Percentiles rank a stretch among this genome's conserved stretches.
Evolutionary conservation across 768 basidiomycete species (phyloP).

Genomic region (Mycena indigotica): DNA sequence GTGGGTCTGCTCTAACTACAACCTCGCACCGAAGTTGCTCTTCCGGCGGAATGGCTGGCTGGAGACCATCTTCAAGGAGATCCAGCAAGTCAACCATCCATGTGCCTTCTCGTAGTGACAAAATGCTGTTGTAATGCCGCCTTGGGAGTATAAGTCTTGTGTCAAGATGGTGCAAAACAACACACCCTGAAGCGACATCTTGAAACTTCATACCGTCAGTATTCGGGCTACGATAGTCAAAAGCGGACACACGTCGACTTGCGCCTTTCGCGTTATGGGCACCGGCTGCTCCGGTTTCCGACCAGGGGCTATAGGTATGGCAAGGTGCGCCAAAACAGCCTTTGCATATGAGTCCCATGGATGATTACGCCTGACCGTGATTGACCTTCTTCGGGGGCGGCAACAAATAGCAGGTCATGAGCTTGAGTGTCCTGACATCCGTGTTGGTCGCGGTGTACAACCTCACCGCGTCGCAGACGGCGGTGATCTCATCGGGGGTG

Average conservation of each 20-base stretch:
- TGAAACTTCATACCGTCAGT: constrained; percentile 50
- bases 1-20: constrained; percentile 66
- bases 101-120: constrained; percentile 49
- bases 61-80: constrained; percentile 62
- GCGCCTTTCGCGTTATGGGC: constrained; percentile 68
- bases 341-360: neutral
- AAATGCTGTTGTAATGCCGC: constrained; percentile 55
- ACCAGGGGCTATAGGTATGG: constrained; percentile 69
- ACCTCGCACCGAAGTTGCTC: constrained; percentile 78
- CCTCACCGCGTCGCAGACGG: constrained; percentile 61
- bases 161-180: neutral
- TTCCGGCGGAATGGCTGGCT: constrained; percentile 83
- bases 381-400: constrained; percentile 71
- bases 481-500: constrained; percentile 53
- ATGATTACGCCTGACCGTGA: neutral
- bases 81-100: constrained; percentile 68
- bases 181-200: constrained; percentile 78
- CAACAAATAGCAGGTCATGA: constrained; percentile 66
- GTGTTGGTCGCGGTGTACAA: constrained; percentile 53
- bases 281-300: constrained; percentile 51
- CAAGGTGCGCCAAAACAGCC: constrained; percentile 72
- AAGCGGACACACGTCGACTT: constrained; percentile 64
- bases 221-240: neutral
- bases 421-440: constrained; percentile 70
- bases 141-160: no score